Percentiles rank a stretch among this genome's conserved stretches.
Evolutionary conservation across 345 rosid genomes (phyloP).

Genomic region (Pelargonium nanum): DNA sequence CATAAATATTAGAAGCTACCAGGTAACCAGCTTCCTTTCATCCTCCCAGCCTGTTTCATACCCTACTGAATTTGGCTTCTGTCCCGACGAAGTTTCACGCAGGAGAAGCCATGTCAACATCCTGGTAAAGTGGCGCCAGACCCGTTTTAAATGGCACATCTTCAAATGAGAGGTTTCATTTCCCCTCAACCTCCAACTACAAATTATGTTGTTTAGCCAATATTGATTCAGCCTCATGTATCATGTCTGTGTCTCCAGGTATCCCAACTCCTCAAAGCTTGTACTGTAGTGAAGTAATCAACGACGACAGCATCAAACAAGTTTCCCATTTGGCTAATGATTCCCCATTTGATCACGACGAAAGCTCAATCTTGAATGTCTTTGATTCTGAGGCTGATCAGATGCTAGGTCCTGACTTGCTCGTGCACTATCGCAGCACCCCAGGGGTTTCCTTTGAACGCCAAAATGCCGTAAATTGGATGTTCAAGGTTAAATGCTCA

Average conservation of each 20-base stretch:
- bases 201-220: background rate
- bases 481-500: slow-evolving; percentile 14
- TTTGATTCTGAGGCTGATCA: slow-evolving; percentile 27
- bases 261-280: slow-evolving; percentile 13
- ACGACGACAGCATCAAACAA: slow-evolving; percentile 1
- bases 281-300: slow-evolving; percentile 24
- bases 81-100: no score
- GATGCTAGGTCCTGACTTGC: slow-evolving; percentile 8
- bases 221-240: background rate
- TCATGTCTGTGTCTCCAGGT: slow-evolving; percentile 20
- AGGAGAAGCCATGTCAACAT: no score
- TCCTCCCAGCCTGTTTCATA: no score
- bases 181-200: no score
- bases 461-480: slow-evolving; percentile 27
- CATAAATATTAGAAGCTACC: no score
- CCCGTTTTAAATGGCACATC: no score
- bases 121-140: no score
- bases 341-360: slow-evolving; percentile 9
- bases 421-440: slow-evolving; percentile 2
- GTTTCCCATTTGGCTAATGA: background rate
- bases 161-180: no score
- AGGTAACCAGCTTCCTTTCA: no score
- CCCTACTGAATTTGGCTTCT: no score
- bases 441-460: slow-evolving; percentile 16
- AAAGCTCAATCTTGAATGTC: slow-evolving; percentile 8